Evolutionary conservation across 2,329 filamentous ascomycete genomes (phyloP), one percentile per base, ranked within the genome.

Genomic region (Colletotrichum chlorophyti): DNA sequence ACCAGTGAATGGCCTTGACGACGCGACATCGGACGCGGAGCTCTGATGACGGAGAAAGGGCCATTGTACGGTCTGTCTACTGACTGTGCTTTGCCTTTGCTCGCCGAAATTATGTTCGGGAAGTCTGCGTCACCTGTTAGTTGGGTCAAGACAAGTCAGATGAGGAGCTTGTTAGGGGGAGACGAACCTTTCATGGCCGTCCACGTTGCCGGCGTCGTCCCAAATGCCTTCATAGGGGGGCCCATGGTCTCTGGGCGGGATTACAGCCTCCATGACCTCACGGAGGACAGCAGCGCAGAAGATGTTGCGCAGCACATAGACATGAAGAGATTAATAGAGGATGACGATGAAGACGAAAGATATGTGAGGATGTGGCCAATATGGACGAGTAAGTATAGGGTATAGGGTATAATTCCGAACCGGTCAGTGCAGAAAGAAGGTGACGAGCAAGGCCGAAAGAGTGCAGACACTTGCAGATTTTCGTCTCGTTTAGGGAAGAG

Each of bases 61-160:
- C 61, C 61, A 63, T 48, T 62, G 61, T 21, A 63, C 59, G 29
- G 61, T 63, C 41, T 63, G 61, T 38, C 61, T 60, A 48, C 60
- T 62, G 11, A 49, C 47, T n/a, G 59, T 57, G 38, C 45, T 48
- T 10, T 51, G 31, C 31, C 53, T 41, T 10, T 52, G 47, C 8
- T 49, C 43, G 10, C 38, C 21, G 34, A 14, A 31, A 32, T 48
- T 41, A 27, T 55, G 34, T 11, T 45, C 42, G 26, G 41, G 35
- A n/a, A 41, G n/a, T 24, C 60, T 61, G 45, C 37, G 27, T 4
- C 2, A 29, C 21, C 14, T 47, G 46, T 60, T 32, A 60, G 55
- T 52, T 26, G 2, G 19, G 17, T 12, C 11, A 9, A 21, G 14
- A 53, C 31, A 26, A 21, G 24, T 23, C 17, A 32, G 23, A 15